Evolutionary conservation across 768 basidiomycete genomes (phyloP).

Genomic region (Mrakia hoshinonis): DNA sequence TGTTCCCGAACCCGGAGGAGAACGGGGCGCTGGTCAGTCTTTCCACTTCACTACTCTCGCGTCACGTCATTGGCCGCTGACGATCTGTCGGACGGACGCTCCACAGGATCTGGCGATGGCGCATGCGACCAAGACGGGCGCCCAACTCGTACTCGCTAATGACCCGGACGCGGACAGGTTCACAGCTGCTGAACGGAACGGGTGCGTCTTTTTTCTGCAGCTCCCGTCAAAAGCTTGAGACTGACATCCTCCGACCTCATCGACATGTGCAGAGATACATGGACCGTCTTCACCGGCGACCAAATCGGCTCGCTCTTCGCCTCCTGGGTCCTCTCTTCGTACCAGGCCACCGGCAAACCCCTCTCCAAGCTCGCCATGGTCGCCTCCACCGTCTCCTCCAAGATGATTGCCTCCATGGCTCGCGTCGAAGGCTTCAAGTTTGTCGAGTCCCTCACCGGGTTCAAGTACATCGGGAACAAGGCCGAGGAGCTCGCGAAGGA

Average conservation of each 20-base stretch:
- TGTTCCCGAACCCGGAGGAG: slow-evolving; percentile 84
- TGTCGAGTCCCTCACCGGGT: slow-evolving; percentile 72
- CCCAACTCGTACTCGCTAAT: slow-evolving; percentile 68
- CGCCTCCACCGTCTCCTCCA: slow-evolving; percentile 81
- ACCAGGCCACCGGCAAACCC: slow-evolving; percentile 46
- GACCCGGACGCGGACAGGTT: slow-evolving; percentile 85
- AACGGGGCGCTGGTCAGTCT: slow-evolving; percentile 47
- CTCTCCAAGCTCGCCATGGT: slow-evolving; percentile 62
- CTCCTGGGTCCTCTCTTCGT: slow-evolving; percentile 44
- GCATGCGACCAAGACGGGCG: slow-evolving; percentile 51
- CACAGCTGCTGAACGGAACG: slow-evolving; percentile 57
- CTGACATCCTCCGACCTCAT: background rate
- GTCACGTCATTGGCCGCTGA: no score
- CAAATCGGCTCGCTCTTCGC: slow-evolving; percentile 60
- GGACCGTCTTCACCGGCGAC: slow-evolving; percentile 73
- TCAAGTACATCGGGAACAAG: slow-evolving; percentile 84
- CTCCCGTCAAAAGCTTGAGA: slow-evolving; percentile 28
- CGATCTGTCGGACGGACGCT: background rate
- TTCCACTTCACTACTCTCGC: no score
- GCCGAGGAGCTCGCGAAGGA: slow-evolving; percentile 56
- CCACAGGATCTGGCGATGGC: slow-evolving; percentile 62
- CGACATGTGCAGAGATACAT: slow-evolving; percentile 39
- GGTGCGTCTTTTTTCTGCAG: slow-evolving; percentile 41
- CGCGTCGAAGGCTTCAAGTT: slow-evolving; percentile 69
- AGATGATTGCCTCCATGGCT: slow-evolving; percentile 76